Conservation (phyloP, 139 green algal genomes). For the Chlorella sorokiniana region DNA sequence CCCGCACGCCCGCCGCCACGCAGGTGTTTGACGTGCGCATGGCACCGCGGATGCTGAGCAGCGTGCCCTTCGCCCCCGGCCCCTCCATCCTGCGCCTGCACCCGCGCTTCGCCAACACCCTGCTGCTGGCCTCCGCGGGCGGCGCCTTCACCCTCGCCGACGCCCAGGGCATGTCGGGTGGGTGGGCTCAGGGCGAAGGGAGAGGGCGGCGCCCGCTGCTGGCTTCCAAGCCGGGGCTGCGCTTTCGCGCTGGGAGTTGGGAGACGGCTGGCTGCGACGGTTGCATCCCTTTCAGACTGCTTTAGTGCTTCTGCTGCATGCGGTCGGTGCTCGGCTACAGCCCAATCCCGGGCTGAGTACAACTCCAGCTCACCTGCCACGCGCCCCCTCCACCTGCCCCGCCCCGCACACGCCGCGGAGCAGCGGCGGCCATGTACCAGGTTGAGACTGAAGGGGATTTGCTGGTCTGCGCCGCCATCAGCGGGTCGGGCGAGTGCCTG, state of each 20-base stretch:
- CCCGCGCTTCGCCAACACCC: slow-evolving; percentile 62
- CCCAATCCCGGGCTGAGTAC: background rate
- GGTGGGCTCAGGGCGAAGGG: background rate
- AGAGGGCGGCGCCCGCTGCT: background rate
- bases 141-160: slow-evolving; percentile 75
- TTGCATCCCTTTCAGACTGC: too few species aligned
- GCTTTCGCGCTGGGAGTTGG: too few species aligned
- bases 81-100: slow-evolving; percentile 70
- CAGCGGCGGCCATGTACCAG: slow-evolving; percentile 23
- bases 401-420: background rate
- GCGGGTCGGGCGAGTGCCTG: slow-evolving; percentile 66
- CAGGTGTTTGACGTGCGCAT: slow-evolving; percentile 76
- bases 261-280: too few species aligned
- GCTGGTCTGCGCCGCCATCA: slow-evolving; percentile 51
- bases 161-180: slow-evolving; percentile 28
- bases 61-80: slow-evolving; percentile 57
- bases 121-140: slow-evolving; percentile 64
- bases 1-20: too few species aligned
- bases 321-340: too few species aligned
- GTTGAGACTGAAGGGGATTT: slow-evolving; percentile 68
- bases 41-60: slow-evolving; percentile 53
- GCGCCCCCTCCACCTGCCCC: background rate
- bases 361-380: background rate
- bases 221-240: too few species aligned
- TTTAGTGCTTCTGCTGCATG: too few species aligned